Base-by-base conservation (phyloP, 164 flowering plant genomes). In the Umbilicus rupestris region DNA sequence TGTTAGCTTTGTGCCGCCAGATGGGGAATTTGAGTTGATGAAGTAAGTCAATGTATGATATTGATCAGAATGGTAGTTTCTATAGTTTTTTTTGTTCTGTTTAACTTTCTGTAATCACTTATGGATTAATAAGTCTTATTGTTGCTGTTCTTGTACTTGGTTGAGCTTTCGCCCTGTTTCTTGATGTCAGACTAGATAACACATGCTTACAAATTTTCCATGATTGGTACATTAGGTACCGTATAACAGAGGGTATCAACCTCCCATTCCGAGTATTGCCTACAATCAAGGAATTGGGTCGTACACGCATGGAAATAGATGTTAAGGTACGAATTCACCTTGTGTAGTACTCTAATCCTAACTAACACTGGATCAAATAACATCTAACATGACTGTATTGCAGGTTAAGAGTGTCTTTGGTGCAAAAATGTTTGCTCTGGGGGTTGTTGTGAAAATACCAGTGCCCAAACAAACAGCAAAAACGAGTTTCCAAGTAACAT, bases 1-100 rank as follows among this genome's bases (percentile, higher is more conserved):
- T 33, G 97, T 91, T 62, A 94, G 99, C 75, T 94, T 94, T 82
- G 99, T 94, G 71, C 99, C 99, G 33, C 99, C 99, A 26, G 97
- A 94, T 87, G 99, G 99, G 79, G 99, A 94, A 88, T 94, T 94
- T 80, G 99, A 94, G 78, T 76, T 94, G 73, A 94, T 94, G 99
- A 94, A 94, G 99, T 94, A 88, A 82, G 97, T 47, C 70, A 7
- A n/a, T 55, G 44, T 41, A 41, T 24, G 12, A 62, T 35, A 7
- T 35, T 17, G 24, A 14, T 69, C n/a, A 24, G 20, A 16, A 4
- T 14, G 39, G 44, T 12, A 11, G 22, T 28, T 67, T 41, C 69
- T 16, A 20, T n/a, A n/a, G n/a, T n/a, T n/a, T 37, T 8, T 2
- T 4, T 17, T 37, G 20, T 37, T 52, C 9, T 19, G 41, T 63